Evolutionary conservation across 2,329 filamentous ascomycete species (phyloP).

Genomic region (Diplodia scrobiculata): DNA sequence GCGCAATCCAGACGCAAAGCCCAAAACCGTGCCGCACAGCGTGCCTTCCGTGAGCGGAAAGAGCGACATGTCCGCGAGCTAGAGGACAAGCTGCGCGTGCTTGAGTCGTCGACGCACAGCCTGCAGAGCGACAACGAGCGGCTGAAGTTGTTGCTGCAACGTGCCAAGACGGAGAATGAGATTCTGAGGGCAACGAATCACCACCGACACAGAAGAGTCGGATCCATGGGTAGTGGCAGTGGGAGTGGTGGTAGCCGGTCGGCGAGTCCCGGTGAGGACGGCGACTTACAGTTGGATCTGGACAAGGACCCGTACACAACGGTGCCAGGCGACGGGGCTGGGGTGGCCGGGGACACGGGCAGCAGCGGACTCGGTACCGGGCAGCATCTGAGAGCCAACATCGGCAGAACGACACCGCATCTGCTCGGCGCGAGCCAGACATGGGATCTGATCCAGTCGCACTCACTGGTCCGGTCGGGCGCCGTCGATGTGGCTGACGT

Average conservation of each 20-base stretch:
- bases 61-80: slow-evolving; percentile 92
- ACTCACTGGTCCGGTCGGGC: slow-evolving; percentile 74
- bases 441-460: slow-evolving; percentile 85
- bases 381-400: slow-evolving; percentile 52
- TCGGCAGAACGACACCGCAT: background rate
- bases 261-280: slow-evolving; percentile 2
- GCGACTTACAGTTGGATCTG: background rate
- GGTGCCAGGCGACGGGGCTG: background rate
- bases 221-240: background rate
- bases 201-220: background rate
- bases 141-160: slow-evolving; percentile 79
- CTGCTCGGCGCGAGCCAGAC: slow-evolving; percentile 74
- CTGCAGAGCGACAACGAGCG: slow-evolving; percentile 83
- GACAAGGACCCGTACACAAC: slow-evolving; percentile 22
- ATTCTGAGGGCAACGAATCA: slow-evolving; percentile 72
- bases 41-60: slow-evolving; percentile 94
- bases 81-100: slow-evolving; percentile 76
- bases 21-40: slow-evolving; percentile 76
- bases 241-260: background rate
- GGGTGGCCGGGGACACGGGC: background rate
- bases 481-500: slow-evolving; percentile 80
- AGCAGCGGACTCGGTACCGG: background rate
- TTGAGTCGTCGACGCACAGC: slow-evolving; percentile 72
- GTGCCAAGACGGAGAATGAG: slow-evolving; percentile 86
- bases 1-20: slow-evolving; percentile 64